phyloP scores from a whole-genome alignment of 805 yeast genomes.

The Komagataella ulmi region DNA sequence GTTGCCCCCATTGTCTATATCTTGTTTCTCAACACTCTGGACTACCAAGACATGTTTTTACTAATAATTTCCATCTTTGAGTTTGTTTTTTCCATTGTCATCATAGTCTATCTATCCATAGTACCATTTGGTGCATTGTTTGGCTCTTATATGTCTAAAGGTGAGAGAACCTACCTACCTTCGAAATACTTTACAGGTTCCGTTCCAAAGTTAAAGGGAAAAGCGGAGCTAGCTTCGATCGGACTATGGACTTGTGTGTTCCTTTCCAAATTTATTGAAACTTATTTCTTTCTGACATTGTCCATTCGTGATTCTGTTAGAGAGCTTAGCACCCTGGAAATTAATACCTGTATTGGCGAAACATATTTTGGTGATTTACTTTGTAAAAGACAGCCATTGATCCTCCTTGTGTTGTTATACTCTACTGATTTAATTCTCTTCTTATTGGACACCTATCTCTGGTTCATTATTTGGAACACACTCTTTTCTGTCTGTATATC shows the following conservation, averaged over 20 bases:
- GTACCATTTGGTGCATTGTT: constrained; percentile 24
- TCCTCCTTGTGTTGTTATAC: constrained; percentile 26
- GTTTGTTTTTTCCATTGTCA: constrained; percentile 25
- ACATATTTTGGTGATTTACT: constrained; percentile 23
- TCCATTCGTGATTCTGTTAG: constrained; percentile 38
- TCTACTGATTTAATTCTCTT: constrained; percentile 34
- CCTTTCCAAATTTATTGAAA: constrained; percentile 34
- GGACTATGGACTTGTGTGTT: constrained; percentile 35
- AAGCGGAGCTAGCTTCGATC: constrained; percentile 25
- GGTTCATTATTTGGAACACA: constrained; percentile 47
- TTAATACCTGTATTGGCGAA: constrained; percentile 31
- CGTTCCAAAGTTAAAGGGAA: constrained; percentile 25
- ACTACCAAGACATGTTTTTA: constrained; percentile 20
- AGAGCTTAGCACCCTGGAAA: constrained; percentile 28
- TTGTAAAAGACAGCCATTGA: constrained; percentile 27
- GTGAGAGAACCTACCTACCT: constrained; percentile 16
- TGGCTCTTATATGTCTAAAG: constrained; percentile 9
- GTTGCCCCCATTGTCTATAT: constrained; percentile 28
- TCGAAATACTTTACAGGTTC: constrained; percentile 22
- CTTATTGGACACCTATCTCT: constrained; percentile 40
- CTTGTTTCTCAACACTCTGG: constrained; percentile 20
- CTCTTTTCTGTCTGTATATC: constrained; percentile 33
- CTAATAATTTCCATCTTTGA: constrained; percentile 25
- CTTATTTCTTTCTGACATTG: constrained; percentile 38
- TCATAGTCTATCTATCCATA: constrained; percentile 29